Evolutionary conservation across 75 land plant genomes (phyloP), one percentile per base, ranked within the genome.

Genomic region (Pinus tabuliformis): DNA sequence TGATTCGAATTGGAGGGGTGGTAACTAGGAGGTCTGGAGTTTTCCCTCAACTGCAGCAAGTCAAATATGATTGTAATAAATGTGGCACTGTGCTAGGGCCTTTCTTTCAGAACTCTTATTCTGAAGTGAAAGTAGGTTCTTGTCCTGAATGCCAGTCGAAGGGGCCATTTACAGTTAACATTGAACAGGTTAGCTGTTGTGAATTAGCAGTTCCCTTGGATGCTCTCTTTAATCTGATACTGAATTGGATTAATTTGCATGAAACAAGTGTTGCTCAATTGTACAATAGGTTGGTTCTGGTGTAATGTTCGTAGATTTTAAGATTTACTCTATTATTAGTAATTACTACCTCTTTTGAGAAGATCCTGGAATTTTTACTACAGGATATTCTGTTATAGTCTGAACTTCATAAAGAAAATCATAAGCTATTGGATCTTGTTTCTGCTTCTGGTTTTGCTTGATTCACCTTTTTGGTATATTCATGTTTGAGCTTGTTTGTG

Each of bases 101-200:
- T 11, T 97, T 97, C 74, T 84, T 88, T 75, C 99, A 97, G 75
- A 97, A 94, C 74, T 92, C 95, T 42, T 93, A 91, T 76, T 85
- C 91, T 28, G 99, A 97, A 82, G 94, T 97, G 73, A 97, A 92
- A 80, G 98, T 97, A 61, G 99, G 99, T 52, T 97, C 99, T 62
- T 97, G 99, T 74, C 99, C 98, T 3, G 99, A 94, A 79, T 97
- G 99, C 82, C 99, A 97, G 76, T 97, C 99, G 1, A 90, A 89
- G 77, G 99, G 99, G 14, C 99, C 99, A 65, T 97, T 97, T 81
- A 90, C 85, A 49, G 93, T 97, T 56, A 97, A 97, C 70, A 80
- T 94, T 74, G 99, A 97, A 76, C 95, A 94, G 92, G 99, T 97
- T 72, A 49, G 49, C 39, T 13, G 52, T 68, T 70, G 5, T 57